phyloP scores from a whole-genome alignment of 78 protist species.

The Anaeramoeba ignava region DNA sequence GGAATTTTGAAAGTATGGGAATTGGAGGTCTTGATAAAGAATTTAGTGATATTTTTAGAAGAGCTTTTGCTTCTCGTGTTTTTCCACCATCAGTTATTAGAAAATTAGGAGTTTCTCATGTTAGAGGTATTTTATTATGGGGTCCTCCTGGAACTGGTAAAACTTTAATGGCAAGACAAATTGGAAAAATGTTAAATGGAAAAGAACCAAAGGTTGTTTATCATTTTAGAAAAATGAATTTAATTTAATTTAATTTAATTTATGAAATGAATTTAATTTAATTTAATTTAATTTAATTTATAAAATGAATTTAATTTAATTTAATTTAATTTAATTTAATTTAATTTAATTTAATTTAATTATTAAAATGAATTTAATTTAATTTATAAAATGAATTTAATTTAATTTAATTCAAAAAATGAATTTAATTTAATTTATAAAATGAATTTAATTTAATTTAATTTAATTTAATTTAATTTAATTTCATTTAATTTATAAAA shows the following conservation, averaged over 20 bases:
- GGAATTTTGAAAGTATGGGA: neutral
- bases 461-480: no score
- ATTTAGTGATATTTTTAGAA: neutral
- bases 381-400: no score
- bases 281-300: no score
- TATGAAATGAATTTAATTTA: no score
- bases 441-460: no score
- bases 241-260: no score
- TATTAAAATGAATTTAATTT: no score
- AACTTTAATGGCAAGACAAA: constrained; percentile 33
- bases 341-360: neutral
- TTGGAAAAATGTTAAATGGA: constrained; percentile 18
- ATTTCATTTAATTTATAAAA: no score
- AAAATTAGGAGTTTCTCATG: neutral
- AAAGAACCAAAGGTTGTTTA: neutral
- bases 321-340: neutral
- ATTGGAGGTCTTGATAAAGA: neutral
- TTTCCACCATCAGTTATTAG: neutral
- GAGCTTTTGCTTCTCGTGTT: neutral
- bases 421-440: no score
- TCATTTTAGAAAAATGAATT: no score
- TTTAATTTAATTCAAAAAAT: no score
- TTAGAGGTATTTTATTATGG: neutral
- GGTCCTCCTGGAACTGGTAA: constrained; percentile 27
- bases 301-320: no score